Conservation (phyloP, 139 green algal species). For the Haematococcus sp. region DNA sequence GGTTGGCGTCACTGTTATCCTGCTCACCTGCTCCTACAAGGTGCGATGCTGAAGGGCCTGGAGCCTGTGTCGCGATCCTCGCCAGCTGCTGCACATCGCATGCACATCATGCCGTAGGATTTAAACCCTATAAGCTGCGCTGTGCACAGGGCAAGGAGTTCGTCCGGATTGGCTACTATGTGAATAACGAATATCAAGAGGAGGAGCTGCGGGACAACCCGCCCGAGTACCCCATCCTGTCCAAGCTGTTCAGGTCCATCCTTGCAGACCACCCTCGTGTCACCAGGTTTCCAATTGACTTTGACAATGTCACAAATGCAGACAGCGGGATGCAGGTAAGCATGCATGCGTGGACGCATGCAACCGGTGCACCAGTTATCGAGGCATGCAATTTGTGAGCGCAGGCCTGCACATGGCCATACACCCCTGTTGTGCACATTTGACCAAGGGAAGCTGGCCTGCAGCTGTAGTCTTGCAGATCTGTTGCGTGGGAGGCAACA, state of each 20-base stretch:
- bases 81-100: not conserved
- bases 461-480: no score
- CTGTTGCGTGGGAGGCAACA: no score
- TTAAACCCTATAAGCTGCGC: not conserved
- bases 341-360: no score
- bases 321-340: slow-evolving; percentile 5
- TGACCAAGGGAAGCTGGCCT: no score
- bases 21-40: slow-evolving; percentile 95
- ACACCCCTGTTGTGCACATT: no score
- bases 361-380: no score
- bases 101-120: not conserved
- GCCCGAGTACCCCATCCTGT: slow-evolving; percentile 65
- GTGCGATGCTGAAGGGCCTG: not conserved
- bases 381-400: no score
- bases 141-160: slow-evolving; percentile 66
- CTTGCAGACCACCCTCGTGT: slow-evolving; percentile 86
- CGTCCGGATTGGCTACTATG: slow-evolving; percentile 92
- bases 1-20: slow-evolving; percentile 90
- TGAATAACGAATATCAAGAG: slow-evolving; percentile 94
- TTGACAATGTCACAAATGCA: slow-evolving; percentile 12
- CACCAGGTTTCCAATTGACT: slow-evolving; percentile 25
- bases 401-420: no score
- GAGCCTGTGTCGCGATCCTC: not conserved
- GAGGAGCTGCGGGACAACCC: slow-evolving; percentile 82
- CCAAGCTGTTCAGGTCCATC: slow-evolving; percentile 74